phyloP scores from a whole-genome alignment of 2,329 filamentous ascomycete species.

The Fusarium ambrosium region DNA sequence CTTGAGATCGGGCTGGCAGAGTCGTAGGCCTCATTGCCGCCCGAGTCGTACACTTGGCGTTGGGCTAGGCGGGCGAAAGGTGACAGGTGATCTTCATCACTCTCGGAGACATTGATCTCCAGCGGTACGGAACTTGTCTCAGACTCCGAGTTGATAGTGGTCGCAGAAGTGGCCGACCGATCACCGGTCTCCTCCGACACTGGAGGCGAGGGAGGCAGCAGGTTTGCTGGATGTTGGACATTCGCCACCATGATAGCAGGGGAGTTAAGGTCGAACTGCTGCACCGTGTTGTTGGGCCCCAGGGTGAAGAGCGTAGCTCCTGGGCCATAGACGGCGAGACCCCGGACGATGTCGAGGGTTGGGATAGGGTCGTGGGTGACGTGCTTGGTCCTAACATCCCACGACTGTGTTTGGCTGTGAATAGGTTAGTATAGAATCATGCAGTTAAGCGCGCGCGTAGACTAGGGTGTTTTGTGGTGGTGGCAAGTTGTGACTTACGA shows the following conservation, averaged over 20 bases:
- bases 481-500: constrained; percentile 71
- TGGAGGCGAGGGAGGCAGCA: constrained; percentile 84
- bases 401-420: constrained; percentile 86
- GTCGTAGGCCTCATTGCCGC: constrained; percentile 72
- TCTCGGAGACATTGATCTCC: constrained; percentile 75
- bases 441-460: constrained; percentile 63
- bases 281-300: constrained; percentile 87
- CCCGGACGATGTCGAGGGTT: constrained; percentile 83
- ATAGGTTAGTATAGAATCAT: constrained; percentile 49
- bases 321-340: constrained; percentile 88
- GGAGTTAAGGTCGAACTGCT: constrained; percentile 95
- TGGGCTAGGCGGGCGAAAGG: constrained; percentile 81
- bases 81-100: constrained; percentile 82
- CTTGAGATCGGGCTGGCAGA: constrained; percentile 77
- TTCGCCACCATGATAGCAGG: constrained; percentile 85
- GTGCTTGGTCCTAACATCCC: constrained; percentile 98
- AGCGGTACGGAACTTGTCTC: constrained; percentile 68
- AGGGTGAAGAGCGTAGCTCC: constrained; percentile 94
- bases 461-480: constrained; percentile 43
- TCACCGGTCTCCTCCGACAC: constrained; percentile 81
- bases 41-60: constrained; percentile 71
- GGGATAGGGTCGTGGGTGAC: constrained; percentile 92
- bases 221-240: constrained; percentile 85
- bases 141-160: constrained; percentile 66
- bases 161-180: constrained; percentile 60